Percentiles rank a stretch among this genome's conserved stretches.
phyloP scores from a whole-genome alignment of 495 filamentous ascomycete species.

The Pyronema domesticum region DNA sequence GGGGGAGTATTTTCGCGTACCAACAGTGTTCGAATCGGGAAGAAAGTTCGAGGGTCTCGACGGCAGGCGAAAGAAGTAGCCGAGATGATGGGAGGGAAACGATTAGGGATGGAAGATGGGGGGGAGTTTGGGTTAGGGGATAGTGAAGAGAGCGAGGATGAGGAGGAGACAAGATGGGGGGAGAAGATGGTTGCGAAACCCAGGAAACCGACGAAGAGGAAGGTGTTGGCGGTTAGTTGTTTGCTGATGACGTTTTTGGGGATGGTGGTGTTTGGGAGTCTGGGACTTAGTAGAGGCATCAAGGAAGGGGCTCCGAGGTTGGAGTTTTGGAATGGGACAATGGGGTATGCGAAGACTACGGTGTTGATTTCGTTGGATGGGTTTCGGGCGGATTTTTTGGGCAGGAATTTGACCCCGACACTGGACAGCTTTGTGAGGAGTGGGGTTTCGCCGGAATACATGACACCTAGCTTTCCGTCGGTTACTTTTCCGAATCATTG shows the following conservation, averaged over 20 bases:
- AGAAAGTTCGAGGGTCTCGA: slow-evolving; percentile 26
- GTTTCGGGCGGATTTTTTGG: slow-evolving; percentile 89
- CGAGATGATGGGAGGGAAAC: slow-evolving; percentile 70
- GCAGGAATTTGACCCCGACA: slow-evolving; percentile 62
- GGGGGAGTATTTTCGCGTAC: slow-evolving; percentile 25
- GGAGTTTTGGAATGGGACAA: slow-evolving; percentile 60
- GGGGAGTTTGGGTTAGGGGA: slow-evolving; percentile 29
- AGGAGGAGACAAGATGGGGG: background rate
- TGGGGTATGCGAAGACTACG: slow-evolving; percentile 74
- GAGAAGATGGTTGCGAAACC: slow-evolving; percentile 9
- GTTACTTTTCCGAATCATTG: slow-evolving; percentile 98
- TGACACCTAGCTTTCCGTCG: slow-evolving; percentile 84
- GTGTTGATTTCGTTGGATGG: slow-evolving; percentile 89
- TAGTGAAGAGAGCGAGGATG: slow-evolving; percentile 11
- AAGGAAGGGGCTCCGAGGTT: slow-evolving; percentile 5
- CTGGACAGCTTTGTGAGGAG: slow-evolving; percentile 61
- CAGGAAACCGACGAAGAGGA: slow-evolving; percentile 13
- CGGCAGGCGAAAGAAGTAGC: slow-evolving; percentile 45
- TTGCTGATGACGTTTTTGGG: slow-evolving; percentile 29
- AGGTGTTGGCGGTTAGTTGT: slow-evolving; percentile 5
- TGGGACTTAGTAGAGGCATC: slow-evolving; percentile 31
- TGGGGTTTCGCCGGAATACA: slow-evolving; percentile 76
- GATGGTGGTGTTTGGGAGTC: slow-evolving; percentile 33
- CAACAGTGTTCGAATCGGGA: slow-evolving; percentile 37
- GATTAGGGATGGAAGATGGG: slow-evolving; percentile 54